Conservation (phyloP, 495 filamentous ascomycete genomes). For the Margaritispora aquatica region DNA sequence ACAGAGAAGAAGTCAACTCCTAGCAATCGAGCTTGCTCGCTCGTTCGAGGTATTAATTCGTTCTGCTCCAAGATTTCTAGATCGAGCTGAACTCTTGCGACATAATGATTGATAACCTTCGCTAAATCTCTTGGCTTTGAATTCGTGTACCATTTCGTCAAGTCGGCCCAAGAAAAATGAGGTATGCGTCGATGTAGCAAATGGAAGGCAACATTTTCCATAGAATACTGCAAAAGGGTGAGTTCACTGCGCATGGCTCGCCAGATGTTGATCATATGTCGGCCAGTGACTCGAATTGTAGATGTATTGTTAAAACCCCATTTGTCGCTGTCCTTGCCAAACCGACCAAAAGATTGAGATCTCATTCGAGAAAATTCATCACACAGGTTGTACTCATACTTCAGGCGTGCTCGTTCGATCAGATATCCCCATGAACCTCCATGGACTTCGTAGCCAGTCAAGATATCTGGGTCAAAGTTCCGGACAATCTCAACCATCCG, state of each 20-base stretch:
- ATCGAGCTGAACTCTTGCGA: conserved; percentile 71
- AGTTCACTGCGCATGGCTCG: conserved; percentile 89
- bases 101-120: conserved; percentile 74
- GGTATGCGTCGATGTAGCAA: conserved; percentile 85
- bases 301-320: conserved; percentile 94
- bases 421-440: conserved; percentile 91
- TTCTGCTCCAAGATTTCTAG: conserved; percentile 88
- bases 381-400: conserved; percentile 85
- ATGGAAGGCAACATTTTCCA: conserved; percentile 97
- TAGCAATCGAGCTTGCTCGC: conserved; percentile 88
- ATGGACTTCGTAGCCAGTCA: conserved; percentile 95
- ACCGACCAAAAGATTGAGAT: conserved; percentile 68
- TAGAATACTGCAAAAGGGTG: conserved; percentile 85
- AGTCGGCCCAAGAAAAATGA: conserved; percentile 69
- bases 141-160: conserved; percentile 77
- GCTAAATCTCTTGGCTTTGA: conserved; percentile 58
- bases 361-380: conserved; percentile 89
- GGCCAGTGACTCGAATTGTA: conserved; percentile 78
- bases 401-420: conserved; percentile 77
- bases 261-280: conserved; percentile 98
- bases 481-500: conserved; percentile 83
- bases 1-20: conserved; percentile 96
- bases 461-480: conserved; percentile 79
- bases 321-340: conserved; percentile 76
- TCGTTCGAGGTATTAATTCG: conserved; percentile 81